Percentiles rank a stretch among this genome's conserved stretches.
Evolutionary conservation across 768 basidiomycete species (phyloP).

Genomic region (Suillus brevipes): DNA sequence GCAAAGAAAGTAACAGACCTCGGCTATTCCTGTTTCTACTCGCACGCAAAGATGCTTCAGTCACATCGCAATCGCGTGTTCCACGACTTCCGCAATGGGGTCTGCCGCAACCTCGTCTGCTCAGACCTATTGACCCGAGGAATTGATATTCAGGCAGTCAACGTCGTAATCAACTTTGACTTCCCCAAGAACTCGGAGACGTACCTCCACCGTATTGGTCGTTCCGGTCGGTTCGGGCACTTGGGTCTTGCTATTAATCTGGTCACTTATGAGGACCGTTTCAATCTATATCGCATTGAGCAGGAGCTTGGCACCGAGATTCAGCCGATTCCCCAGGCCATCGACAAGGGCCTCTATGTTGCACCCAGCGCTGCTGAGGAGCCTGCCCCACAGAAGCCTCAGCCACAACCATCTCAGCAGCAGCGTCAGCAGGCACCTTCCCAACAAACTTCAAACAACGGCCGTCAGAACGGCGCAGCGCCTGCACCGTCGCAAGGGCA

Average conservation of each 20-base stretch:
- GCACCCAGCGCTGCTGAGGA: constrained; percentile 60
- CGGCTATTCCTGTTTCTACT: constrained; percentile 99
- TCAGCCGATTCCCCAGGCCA: constrained; percentile 86
- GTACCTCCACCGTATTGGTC: constrained; percentile 97
- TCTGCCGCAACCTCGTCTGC: constrained; percentile 98
- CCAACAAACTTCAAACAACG: constrained; percentile 30
- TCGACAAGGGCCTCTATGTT: constrained; percentile 93
- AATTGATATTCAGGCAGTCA: constrained; percentile 99
- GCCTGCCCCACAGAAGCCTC: constrained; percentile 44
- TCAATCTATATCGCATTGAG: constrained; percentile 97
- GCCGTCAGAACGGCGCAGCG: constrained; percentile 28
- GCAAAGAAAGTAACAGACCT: constrained; percentile 99
- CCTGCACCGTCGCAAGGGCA: constrained; percentile 22
- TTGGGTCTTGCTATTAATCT: constrained; percentile 96
- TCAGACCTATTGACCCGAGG: constrained; percentile 96
- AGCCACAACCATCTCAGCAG: constrained; percentile 33
- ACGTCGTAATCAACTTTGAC: constrained; percentile 99
- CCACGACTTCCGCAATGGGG: constrained; percentile 99
- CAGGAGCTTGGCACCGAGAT: constrained; percentile 99
- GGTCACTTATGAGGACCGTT: constrained; percentile 96
- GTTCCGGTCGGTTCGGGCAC: constrained; percentile 96
- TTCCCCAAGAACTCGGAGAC: constrained; percentile 99
- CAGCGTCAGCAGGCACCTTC: constrained; percentile 30
- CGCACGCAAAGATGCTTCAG: constrained; percentile 99
- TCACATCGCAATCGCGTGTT: constrained; percentile 98